Evolutionary conservation across 164 flowering plant genomes (phyloP).

Genomic region (Cinnamomum micranthum): DNA sequence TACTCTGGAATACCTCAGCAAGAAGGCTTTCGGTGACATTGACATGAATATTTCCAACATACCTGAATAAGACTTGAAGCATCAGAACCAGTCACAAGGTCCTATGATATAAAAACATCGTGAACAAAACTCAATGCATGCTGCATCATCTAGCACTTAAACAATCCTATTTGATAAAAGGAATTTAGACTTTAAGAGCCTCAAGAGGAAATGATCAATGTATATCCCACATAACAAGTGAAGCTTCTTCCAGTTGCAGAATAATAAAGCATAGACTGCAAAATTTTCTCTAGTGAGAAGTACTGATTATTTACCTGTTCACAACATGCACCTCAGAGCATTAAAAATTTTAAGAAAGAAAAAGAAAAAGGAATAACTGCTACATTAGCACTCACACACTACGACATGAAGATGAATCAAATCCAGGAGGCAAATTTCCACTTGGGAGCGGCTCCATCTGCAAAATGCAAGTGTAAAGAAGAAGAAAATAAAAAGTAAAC

Average conservation of each 20-base stretch:
- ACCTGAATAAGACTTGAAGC: conserved; percentile 47
- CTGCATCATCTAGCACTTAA: conserved; percentile 6
- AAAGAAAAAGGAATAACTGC: conserved; percentile 14
- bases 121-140: background rate
- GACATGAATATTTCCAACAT: conserved; percentile 93
- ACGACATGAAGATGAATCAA: conserved; percentile 99
- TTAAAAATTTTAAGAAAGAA: background rate
- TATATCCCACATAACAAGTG: background rate
- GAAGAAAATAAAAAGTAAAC: conserved; percentile 19
- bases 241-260: background rate
- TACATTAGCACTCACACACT: conserved; percentile 87
- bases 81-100: background rate
- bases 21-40: conserved; percentile 94
- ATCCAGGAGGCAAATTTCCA: conserved; percentile 99
- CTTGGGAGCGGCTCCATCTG: conserved; percentile 99
- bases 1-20: conserved; percentile 87
- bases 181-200: background rate
- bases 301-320: conserved; percentile 2
- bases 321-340: background rate
- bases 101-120: background rate
- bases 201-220: background rate
- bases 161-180: background rate
- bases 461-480: conserved; percentile 51
- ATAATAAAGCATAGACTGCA: background rate
- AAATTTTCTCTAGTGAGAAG: background rate